Evolutionary conservation across 441 rosid species (phyloP), one percentile per base, ranked within the genome.

Genomic region (Dalechampia spathulata): DNA sequence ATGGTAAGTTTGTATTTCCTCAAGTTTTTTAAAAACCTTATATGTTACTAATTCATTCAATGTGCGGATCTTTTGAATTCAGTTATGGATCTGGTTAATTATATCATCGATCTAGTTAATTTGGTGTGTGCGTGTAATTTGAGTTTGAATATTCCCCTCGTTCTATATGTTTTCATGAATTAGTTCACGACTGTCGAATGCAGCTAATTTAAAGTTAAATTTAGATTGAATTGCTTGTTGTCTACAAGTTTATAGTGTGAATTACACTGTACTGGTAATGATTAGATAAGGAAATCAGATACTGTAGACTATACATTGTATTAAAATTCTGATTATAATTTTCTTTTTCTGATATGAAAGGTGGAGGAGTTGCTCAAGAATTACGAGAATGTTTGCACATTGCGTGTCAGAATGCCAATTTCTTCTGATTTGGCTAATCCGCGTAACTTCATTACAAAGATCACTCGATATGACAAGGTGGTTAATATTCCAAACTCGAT

Each of bases 401-500:
- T 90, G 61, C 83, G 96, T 11, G 94, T 87, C 14, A 71, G 96
- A 59, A 90, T 90, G 97, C 97, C 97, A 0, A 90, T 90, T 57
- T 87, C 94, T 1, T 77, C 94, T 0, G 94, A 90, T 65, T 73
- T 86, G 42, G 40, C 76, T 19, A 90, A 90, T 62, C 90, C 97
- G 8, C 86, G 97, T 28, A 86, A 90, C 75, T 90, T 90, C 83
- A 85, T 87, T 69, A 83, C 96, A 0, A 90, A 90, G 75, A 90
- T 90, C 39, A 60, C 88, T 39, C 69, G 92, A 19, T 87, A 90
- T 1, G 94, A 87, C 32, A 90, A 87, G 70, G 97, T 90, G 1
- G 97, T 90, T 23, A 62, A 87, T 69, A 90, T 90, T 49, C 97
- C 96, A 15, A 90, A 90, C 77, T 87, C 96, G 1, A 90, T 90